Conservation (phyloP, 495 filamentous ascomycete genomes). For the Platismatia glauca region DNA sequence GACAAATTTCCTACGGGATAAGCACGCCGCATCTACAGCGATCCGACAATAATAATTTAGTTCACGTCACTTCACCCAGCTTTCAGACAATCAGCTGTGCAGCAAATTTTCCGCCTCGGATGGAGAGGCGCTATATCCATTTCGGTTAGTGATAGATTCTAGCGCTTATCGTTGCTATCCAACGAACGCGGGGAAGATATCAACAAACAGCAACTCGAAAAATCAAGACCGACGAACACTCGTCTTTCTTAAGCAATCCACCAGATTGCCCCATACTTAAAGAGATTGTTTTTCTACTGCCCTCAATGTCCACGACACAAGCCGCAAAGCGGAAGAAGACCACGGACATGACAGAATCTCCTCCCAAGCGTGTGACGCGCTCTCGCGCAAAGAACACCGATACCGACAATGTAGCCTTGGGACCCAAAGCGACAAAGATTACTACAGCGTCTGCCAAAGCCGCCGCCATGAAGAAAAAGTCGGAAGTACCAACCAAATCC, state of each 20-base stretch:
- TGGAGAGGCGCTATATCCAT: background rate
- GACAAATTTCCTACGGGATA: too few species aligned
- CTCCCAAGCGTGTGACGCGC: constrained; percentile 52
- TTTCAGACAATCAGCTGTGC: too few species aligned
- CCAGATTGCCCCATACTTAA: background rate
- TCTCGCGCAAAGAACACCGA: constrained; percentile 36
- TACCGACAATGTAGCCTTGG: constrained; percentile 8
- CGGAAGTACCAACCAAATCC: constrained; percentile 1
- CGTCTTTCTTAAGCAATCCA: background rate
- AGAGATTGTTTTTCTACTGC: background rate
- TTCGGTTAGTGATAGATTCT: background rate
- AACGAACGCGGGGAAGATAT: constrained; percentile 3
- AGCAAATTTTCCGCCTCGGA: too few species aligned
- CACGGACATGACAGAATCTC: constrained; percentile 36
- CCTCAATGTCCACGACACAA: constrained; percentile 2
- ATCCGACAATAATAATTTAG: too few species aligned
- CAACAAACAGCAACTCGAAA: background rate
- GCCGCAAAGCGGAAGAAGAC: constrained; percentile 23
- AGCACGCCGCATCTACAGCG: too few species aligned
- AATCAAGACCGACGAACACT: background rate
- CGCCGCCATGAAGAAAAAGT: constrained; percentile 18
- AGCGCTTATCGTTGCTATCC: constrained; percentile 5
- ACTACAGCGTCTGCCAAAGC: constrained; percentile 19
- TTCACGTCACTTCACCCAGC: too few species aligned
- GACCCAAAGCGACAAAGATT: constrained; percentile 17